These are phyloP conservation scores for Hypoxylon perforatum DNA, from an alignment of 495 filamentous ascomycete species.

Conservation along the genomic window DNA sequence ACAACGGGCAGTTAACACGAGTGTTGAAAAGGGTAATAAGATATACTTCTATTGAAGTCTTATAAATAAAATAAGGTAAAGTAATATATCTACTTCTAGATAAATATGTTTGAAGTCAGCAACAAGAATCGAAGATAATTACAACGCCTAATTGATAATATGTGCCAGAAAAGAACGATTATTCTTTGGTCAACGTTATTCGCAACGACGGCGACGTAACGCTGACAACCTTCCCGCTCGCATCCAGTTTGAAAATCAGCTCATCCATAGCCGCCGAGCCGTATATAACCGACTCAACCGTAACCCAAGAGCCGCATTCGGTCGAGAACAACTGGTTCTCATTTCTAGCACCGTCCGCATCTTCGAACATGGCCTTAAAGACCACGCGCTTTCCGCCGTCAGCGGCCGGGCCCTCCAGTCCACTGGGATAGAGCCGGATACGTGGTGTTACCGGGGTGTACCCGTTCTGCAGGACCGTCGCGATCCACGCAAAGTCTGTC, in stretches of 20 bases:
- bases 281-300: constrained; percentile 43
- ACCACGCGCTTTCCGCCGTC: constrained; percentile 49
- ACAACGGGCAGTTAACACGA: no score
- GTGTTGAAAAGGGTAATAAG: no score
- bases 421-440: constrained; percentile 58
- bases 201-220: constrained; percentile 45
- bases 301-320: constrained; percentile 46
- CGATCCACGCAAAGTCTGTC: constrained; percentile 54
- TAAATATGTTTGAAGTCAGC: no score
- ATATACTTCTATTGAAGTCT: no score
- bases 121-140: no score
- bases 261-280: constrained; percentile 44
- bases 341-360: constrained; percentile 42
- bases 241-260: constrained; percentile 44
- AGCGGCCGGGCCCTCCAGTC: constrained; percentile 41
- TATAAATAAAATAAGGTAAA: no score
- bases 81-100: no score
- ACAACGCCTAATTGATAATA: no score
- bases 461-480: constrained; percentile 46
- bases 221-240: constrained; percentile 37
- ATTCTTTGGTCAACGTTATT: constrained; percentile 40
- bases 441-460: constrained; percentile 43
- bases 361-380: constrained; percentile 59
- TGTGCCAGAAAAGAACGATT: no score
- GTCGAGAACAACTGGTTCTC: constrained; percentile 47